phyloP scores from a whole-genome alignment of 2,329 filamentous ascomycete species.

The Ophiocordyceps camponoti-rufipedis region DNA sequence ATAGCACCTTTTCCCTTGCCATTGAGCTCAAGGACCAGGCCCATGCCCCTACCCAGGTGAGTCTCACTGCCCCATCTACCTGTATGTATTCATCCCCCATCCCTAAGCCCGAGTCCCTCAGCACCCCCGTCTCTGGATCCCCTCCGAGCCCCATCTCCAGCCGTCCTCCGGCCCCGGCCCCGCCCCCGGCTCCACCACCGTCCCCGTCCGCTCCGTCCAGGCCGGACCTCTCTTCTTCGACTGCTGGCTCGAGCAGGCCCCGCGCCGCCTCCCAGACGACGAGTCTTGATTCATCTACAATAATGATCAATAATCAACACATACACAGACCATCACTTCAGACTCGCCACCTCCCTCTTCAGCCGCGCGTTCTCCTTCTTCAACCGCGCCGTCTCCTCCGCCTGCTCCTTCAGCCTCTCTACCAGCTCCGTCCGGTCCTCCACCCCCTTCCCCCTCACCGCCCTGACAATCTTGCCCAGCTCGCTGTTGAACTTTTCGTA shows the following conservation, averaged over 20 bases:
- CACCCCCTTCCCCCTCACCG: constrained; percentile 51
- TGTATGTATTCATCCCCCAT: too few relatives aligned
- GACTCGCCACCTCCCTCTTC: constrained; percentile 63
- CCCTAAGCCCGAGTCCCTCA: constrained; percentile 7
- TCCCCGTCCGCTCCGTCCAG: constrained; percentile 32
- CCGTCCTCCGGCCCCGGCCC: constrained; percentile 13
- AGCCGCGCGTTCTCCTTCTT: constrained; percentile 76
- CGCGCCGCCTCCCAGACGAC: background rate
- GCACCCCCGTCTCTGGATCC: constrained; percentile 44
- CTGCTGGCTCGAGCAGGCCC: constrained; percentile 39
- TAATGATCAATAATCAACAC: too few relatives aligned
- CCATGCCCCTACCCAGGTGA: constrained; percentile 37
- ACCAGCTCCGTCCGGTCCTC: constrained; percentile 68
- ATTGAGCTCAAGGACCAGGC: constrained; percentile 50
- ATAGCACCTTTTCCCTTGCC: constrained; percentile 59
- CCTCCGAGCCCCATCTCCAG: constrained; percentile 30
- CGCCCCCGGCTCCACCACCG: constrained; percentile 25
- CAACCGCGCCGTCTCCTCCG: constrained; percentile 58
- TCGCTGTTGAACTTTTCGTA: constrained; percentile 91
- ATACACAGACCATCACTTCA: constrained; percentile 14
- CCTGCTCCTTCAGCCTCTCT: constrained; percentile 47
- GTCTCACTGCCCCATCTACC: constrained; percentile 7
- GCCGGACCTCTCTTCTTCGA: constrained; percentile 46
- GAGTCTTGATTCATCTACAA: background rate
- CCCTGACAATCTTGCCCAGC: constrained; percentile 63